Base-by-base conservation (phyloP, 305 asterid species). In the Striga hermonthica region DNA sequence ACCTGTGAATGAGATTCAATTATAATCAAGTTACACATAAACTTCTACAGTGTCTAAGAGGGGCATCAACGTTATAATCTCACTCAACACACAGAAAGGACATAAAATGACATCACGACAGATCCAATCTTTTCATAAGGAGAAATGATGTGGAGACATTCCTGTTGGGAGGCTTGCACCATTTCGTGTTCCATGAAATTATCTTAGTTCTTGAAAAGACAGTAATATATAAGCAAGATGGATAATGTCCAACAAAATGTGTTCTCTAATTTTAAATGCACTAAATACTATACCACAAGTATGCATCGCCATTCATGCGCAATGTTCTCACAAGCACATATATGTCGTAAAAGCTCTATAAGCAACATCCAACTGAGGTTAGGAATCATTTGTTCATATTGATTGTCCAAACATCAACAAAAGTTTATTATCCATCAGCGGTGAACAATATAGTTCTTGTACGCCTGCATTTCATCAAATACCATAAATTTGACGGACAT, bases 1-100 rank as follows among this genome's bases (percentile, higher is more conserved):
- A 72, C 79, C 95, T 87, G 70, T 2, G 50, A 62, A 65, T n/a
- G 11, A 60, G 5, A 22, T 11, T 38, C n/a, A 65, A 8, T 60
- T 47, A 67, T 43, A 57, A 35, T 64, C 31, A 36, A 38, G 16
- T 48, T 37, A 16, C 60, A 68, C 14, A 59, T 8, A 12, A 12
- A 59, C 49, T 39, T 7, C 4, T 10, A 22, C 3, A 59, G 64
- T 31, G 28, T 7, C 34, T 12, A 59, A 37, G 6, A 39, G 36
- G 40, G 40, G 41, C 53, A 39, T 53, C 62, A 10, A 55, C 7
- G 12, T 14, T 31, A 16, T 9, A 11, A 31, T 12, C 28, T 37
- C 14, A 28, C 60, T 62, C 6, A 62, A 16, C 9, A 61, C 34
- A 7, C 8, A 8, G 37, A 4, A 60, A 16, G 39, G 53, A 43